These are phyloP conservation scores for Suillus discolor DNA, from an alignment of 768 basidiomycete genomes.

Conservation along the genomic window DNA sequence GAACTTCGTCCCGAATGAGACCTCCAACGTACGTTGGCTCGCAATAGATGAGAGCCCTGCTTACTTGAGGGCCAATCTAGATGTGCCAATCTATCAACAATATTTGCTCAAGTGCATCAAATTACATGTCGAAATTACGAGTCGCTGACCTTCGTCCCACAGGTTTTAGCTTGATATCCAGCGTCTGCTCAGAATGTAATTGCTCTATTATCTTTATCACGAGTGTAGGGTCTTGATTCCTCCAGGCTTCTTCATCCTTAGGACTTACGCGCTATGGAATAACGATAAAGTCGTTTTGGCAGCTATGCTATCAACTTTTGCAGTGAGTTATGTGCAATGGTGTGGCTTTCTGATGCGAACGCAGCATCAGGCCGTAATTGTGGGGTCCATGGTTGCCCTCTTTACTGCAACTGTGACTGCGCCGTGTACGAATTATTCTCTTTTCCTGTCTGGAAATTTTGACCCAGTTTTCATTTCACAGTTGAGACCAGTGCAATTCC, in stretches of 20 bases:
- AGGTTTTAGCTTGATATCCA: slow-evolving; percentile 8
- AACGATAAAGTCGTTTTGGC: not conserved
- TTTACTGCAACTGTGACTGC: not conserved
- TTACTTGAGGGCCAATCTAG: not conserved
- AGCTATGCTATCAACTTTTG: slow-evolving; percentile 1
- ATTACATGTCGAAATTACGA: not conserved
- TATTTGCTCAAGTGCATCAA: slow-evolving; percentile 7
- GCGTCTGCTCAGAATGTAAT: slow-evolving; percentile 9
- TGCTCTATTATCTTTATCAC: not conserved
- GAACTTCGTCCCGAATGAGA: not conserved
- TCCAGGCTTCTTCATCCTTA: slow-evolving; percentile 11
- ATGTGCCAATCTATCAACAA: slow-evolving; percentile 5
- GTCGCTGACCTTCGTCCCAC: not conserved
- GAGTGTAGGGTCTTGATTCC: not conserved
- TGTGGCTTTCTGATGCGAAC: not conserved
- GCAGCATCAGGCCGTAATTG: not conserved
- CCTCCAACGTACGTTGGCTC: not conserved
- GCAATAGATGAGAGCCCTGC: not conserved
- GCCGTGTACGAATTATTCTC: not conserved
- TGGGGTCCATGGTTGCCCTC: not conserved
- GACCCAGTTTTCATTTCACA: not conserved
- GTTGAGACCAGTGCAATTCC: not conserved
- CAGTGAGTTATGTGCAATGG: slow-evolving; percentile 1
- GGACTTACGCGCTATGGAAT: slow-evolving; percentile 8
- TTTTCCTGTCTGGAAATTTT: not conserved